Base-by-base conservation (phyloP, 805 yeast species). In the Candida multigemmis region DNA sequence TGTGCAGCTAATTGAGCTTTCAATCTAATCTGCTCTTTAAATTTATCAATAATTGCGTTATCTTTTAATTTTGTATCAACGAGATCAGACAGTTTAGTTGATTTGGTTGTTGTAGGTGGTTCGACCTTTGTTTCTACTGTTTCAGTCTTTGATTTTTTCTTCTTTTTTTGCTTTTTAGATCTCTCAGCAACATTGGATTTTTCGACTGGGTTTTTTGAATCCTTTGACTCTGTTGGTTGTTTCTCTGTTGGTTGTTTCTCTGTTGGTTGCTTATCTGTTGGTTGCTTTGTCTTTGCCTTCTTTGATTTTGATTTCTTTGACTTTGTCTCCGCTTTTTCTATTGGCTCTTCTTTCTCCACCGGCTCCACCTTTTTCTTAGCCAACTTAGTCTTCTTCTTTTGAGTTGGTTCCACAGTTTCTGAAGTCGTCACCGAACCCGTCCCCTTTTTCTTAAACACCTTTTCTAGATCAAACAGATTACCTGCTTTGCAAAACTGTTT, bases 401-500 rank as follows among this genome's bases (percentile, higher is more conserved):
- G 29, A 24, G 28, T 31, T n/a, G 20, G 16, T 14, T 14, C 15
- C 15, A 17, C 30, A 12, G 12, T 26, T 14, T 26, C 14, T 6
- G 28, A 12, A 10, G 14, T 23, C 16, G 16, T 21, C 28, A 17
- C 19, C 12, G 16, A 14, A 9, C 19, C 14, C 6, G 10, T 11
- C 10, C 7, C 13, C n/a, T n/a, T n/a, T 24, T 24, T 34, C 19
- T 36, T 37, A 16, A 26, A 30, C 18, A 35, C 38, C 24, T 22
- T 28, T 11, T 32, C 16, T 4, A 29, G 20, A 16, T 27, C 34
- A 23, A 38, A 36, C 14, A 19, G 30, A 7, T 34, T 34, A 15
- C 24, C 25, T 15, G 28, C 34, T 9, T 34, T 22, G 14, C 32
- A 17, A 22, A 28, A 35, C 25, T 37, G 37, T 23, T 30, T 28